Evolutionary conservation across 768 basidiomycete genomes (phyloP), one percentile per base, ranked within the genome.

Genomic region (Lactarius sanguifluus): DNA sequence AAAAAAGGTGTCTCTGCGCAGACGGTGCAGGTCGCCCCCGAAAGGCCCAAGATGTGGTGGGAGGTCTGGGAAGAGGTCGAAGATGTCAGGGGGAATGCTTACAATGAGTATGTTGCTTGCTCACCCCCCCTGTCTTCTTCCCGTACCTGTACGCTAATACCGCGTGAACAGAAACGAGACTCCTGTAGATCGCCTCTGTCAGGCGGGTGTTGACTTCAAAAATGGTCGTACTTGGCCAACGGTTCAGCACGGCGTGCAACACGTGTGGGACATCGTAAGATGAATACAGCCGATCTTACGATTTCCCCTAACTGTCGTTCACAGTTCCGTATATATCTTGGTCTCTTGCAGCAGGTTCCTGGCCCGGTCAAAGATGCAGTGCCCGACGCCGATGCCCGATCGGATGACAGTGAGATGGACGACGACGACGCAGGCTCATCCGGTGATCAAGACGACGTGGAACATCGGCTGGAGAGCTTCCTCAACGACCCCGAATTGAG

Each of bases 41-140:
- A 66, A 56, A 75, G 74, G 38, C 75, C 73, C 60, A 61, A 72
- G 20, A 77, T 78, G 50, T 92, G 90, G 90, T 89, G 82, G 78
- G 85, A 90, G 66, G 77, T 84, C n/a, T 92, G 91, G 91, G 83
- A 82, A 59, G 84, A 87, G 50, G 79, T 77, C 3, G 89, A 91
- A 73, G 75, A 79, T 57, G 75, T 80, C 38, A 78, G 85, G 65
- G 74, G 78, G 45, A 76, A 76, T 72, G 34, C 76, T 75, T 50
- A 77, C 75, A 41, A 83, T 82, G 64, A 7, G 65, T 66, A 2
- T 23, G 32, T 30, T 79, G 89, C 72, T 74, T 77, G 89, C 90
- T 68, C 70, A 86, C 78, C 18, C 9, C 32, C 23, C 43, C 32
- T 5, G 6, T 4, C 28, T 61, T 4, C 20, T 18, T 52, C n/a